Evolutionary conservation across 1,284 basidiomycete genomes (phyloP).

Genomic region (Anthracocystis walkeri): DNA sequence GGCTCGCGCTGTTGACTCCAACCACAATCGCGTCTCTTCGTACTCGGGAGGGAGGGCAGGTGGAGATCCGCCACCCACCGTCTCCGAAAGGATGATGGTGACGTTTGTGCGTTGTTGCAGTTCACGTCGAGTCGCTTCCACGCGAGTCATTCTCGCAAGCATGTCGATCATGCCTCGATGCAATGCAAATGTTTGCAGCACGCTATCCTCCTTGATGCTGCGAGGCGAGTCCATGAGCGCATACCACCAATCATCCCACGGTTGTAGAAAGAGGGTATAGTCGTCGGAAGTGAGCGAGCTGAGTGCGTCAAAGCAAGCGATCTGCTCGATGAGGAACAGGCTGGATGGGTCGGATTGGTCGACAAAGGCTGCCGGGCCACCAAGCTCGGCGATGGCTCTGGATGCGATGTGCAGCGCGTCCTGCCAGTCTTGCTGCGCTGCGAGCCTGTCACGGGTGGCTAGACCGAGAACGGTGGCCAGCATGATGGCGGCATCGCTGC

Average conservation of each 20-base stretch:
- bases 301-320: conserved; percentile 46
- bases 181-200: conserved; percentile 44
- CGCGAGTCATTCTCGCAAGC: conserved; percentile 45
- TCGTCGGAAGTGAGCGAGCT: conserved; percentile 48
- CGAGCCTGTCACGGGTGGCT: conserved; percentile 39
- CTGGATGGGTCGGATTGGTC: conserved; percentile 40
- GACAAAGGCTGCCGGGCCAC: conserved; percentile 42
- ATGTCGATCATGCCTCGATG: conserved; percentile 51
- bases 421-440: conserved; percentile 49
- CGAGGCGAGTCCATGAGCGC: conserved; percentile 44
- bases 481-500: conserved; percentile 42
- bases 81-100: conserved; percentile 43
- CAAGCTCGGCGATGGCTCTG: conserved; percentile 43
- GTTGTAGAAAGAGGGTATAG: conserved; percentile 45
- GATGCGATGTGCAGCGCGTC: conserved; percentile 42
- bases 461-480: conserved; percentile 46
- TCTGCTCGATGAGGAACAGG: conserved; percentile 50
- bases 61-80: conserved; percentile 26
- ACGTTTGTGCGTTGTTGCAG: conserved; percentile 35
- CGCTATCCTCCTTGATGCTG: conserved; percentile 46
- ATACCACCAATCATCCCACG: conserved; percentile 54
- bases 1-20: conserved; percentile 41
- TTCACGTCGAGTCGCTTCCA: conserved; percentile 41
- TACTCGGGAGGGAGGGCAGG: conserved; percentile 42
- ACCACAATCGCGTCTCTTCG: conserved; percentile 44